phyloP scores from a whole-genome alignment of 1,284 basidiomycete genomes.

The Erythrobasidium hasegawianum region DNA sequence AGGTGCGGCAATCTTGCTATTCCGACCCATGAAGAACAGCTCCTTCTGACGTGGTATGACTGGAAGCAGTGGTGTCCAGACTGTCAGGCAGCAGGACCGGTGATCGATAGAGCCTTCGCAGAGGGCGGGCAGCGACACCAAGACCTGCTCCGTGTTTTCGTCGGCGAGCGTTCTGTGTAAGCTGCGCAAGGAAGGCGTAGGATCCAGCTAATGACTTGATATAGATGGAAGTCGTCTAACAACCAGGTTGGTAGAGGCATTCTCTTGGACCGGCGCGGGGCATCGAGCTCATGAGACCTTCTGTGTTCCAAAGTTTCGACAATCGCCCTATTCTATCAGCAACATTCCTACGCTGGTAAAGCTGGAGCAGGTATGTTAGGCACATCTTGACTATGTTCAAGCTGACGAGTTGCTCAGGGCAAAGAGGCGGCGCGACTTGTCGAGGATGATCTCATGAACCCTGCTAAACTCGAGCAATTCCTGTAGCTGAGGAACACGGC shows the following conservation, averaged over 20 bases:
- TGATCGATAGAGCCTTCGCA: slow-evolving; percentile 7
- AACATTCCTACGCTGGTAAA: slow-evolving; percentile 25
- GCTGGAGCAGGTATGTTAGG: slow-evolving; percentile 10
- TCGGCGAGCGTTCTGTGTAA: slow-evolving; percentile 23
- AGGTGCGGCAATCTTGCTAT: slow-evolving; percentile 5
- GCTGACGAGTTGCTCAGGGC: neutral
- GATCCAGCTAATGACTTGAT: neutral
- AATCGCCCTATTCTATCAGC: slow-evolving; percentile 5
- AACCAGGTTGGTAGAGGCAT: slow-evolving; percentile 9
- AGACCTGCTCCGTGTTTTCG: slow-evolving; percentile 5
- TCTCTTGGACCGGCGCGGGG: too few relatives aligned
- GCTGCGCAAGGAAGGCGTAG: too few relatives aligned
- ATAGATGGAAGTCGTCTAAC: slow-evolving; percentile 12
- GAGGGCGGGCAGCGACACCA: neutral
- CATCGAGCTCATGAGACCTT: too few relatives aligned
- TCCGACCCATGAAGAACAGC: neutral
- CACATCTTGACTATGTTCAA: neutral
- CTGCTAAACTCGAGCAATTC: neutral
- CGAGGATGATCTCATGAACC: neutral
- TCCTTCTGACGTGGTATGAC: neutral
- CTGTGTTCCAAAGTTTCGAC: too few relatives aligned
- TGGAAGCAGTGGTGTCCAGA: slow-evolving; percentile 25
- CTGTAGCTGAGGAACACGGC: too few relatives aligned
- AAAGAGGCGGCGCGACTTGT: neutral
- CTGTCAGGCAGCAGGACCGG: slow-evolving; percentile 13